Evolutionary conservation across 2,329 filamentous ascomycete genomes (phyloP).

Genomic region (Aspergillus hiratsukae): DNA sequence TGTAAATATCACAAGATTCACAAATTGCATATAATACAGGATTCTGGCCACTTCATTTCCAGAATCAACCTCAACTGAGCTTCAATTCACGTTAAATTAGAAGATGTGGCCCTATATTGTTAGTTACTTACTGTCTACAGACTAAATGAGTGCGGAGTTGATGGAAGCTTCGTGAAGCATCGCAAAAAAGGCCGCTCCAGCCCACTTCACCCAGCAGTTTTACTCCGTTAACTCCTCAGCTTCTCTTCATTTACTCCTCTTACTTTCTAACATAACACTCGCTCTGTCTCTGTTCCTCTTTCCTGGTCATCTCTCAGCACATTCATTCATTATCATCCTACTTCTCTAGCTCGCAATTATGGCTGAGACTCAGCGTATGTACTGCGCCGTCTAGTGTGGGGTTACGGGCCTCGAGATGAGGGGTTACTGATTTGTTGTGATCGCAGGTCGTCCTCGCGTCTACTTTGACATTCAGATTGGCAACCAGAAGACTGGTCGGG

Average conservation of each 20-base stretch:
- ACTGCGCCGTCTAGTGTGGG: slow-evolving; percentile 18
- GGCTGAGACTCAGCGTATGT: slow-evolving; percentile 36
- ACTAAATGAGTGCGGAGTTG: background rate
- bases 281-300: background rate
- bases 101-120: background rate
- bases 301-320: slow-evolving; percentile 1
- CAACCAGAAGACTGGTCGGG: slow-evolving; percentile 65
- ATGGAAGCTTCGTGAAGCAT: slow-evolving; percentile 42
- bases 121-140: background rate
- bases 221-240: background rate
- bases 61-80: background rate
- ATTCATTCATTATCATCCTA: slow-evolving; percentile 3
- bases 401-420: slow-evolving; percentile 9
- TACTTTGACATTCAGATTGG: slow-evolving; percentile 92
- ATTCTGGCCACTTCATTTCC: background rate
- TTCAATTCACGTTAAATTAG: background rate
- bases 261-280: background rate
- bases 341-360: slow-evolving; percentile 19
- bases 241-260: background rate
- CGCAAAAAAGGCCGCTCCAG: slow-evolving; percentile 9
- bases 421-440: slow-evolving; percentile 11
- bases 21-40: slow-evolving; percentile 2
- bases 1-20: slow-evolving; percentile 4
- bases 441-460: slow-evolving; percentile 65
- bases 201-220: slow-evolving; percentile 4